Base-by-base conservation (phyloP, 2,329 filamentous ascomycete genomes). In the Hortaea sp. region DNA sequence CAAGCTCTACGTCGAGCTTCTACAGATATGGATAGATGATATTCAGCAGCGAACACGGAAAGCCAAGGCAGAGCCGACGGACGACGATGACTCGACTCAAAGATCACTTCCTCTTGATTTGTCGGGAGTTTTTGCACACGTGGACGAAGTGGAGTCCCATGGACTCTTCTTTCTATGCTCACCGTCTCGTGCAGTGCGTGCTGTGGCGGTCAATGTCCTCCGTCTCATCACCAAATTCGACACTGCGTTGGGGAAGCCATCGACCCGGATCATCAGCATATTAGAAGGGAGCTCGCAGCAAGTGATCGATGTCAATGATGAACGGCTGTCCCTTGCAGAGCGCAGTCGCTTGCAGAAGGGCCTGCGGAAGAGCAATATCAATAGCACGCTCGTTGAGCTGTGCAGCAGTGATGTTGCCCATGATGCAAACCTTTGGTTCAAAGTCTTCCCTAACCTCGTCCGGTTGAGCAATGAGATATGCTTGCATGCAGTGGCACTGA, bases 21-120 rank as follows among this genome's bases (percentile, higher is more conserved):
- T 98, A 9, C 82, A 89, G 52, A 95, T 98, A 35, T 98, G 94
- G 94, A 94, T 95, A 43, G 89, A 95, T 51, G 90, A 97, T 61
- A 94, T 98, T 51, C 85, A 85, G 60, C 81, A 85, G 52, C 95
- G 92, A 61, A 85, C 82, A 1, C 83, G 81, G 53, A 85, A 88
- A 49, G 83, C 81, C 6, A 75, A 78, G 5, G 71, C 78, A 1
- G 82, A 87, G 29, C 72, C 67, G 4, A 54, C 75, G 3, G 69
- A 74, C 5, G 85, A 89, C 41, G 75, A 79, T 13, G 69, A 70
- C 7, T 46, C 48, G 28, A 47, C 47, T 4, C 47, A 42, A 20
- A 55, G 53, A 7, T 42, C 51, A 6, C 42, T 63, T 12, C 58
- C 60, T 49, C 76, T 95, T 29, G 89, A 95, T 65, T 69, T 94